A percentile compares a stretch with the other conserved stretches of the same genome.
Conservation (phyloP, 2,329 filamentous ascomycete genomes). For the Colletotrichum godetiae region DNA sequence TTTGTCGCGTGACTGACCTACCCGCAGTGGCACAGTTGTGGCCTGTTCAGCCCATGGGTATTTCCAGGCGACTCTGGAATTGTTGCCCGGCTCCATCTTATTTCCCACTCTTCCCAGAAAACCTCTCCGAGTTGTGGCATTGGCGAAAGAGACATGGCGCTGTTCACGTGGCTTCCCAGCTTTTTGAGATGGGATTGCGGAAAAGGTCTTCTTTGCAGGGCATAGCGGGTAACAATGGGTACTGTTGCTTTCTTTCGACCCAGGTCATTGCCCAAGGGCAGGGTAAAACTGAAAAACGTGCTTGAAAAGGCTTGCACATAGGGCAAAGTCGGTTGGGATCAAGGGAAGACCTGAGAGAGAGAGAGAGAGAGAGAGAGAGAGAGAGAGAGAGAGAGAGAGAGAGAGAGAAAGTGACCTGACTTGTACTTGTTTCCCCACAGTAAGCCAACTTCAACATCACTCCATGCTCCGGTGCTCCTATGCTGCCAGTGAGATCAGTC, state of each 20-base stretch:
- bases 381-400: neutral
- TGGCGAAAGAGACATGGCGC: neutral
- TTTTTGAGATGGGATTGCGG: neutral
- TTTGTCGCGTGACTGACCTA: slow-evolving; percentile 32
- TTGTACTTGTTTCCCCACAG: slow-evolving; percentile 5
- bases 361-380: neutral
- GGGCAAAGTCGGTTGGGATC: neutral
- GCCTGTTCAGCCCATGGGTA: slow-evolving; percentile 19
- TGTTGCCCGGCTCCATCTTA: slow-evolving; percentile 18
- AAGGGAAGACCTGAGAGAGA: neutral
- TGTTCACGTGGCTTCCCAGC: neutral
- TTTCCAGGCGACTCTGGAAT: neutral
- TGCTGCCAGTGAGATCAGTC: neutral
- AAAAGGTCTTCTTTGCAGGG: neutral
- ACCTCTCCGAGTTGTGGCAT: slow-evolving; percentile 1
- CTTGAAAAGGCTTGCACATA: neutral
- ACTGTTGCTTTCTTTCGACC: neutral
- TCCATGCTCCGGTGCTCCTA: neutral
- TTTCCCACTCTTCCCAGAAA: slow-evolving; percentile 15
- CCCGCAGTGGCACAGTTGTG: slow-evolving; percentile 30
- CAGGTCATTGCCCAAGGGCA: neutral
- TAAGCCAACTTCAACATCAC: neutral
- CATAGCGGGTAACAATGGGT: slow-evolving; percentile 19
- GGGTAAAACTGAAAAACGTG: neutral
- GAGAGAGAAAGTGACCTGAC: neutral